Evolutionary conservation across 225 moss, liverwort and hornwort species (phyloP).

Genomic region (Physcomitrium patens): DNA sequence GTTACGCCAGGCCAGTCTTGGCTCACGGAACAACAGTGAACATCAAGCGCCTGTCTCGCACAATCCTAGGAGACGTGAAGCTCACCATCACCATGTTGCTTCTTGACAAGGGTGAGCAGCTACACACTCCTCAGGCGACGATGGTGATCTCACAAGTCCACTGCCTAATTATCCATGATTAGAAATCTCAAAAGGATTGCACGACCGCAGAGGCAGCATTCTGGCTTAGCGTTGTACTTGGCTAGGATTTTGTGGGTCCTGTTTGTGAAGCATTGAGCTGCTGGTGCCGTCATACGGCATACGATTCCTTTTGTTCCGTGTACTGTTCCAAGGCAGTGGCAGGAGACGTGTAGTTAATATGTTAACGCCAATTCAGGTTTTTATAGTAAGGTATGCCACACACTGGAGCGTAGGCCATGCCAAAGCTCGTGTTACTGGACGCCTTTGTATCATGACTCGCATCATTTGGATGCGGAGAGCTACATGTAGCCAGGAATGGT

Average conservation of each 20-base stretch:
- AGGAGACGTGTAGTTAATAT: background rate
- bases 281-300: background rate
- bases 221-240: background rate
- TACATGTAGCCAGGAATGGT: constrained; percentile 30
- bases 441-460: constrained; percentile 40
- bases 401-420: constrained; percentile 19
- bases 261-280: background rate
- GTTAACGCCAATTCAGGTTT: constrained; percentile 13
- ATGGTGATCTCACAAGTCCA: background rate
- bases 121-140: background rate
- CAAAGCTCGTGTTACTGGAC: constrained; percentile 8
- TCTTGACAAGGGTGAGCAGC: constrained; percentile 4
- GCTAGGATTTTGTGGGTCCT: background rate
- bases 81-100: background rate
- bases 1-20: constrained; percentile 78
- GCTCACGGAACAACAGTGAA: constrained; percentile 65
- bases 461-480: constrained; percentile 31
- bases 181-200: background rate
- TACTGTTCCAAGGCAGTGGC: background rate
- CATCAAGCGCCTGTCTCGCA: constrained; percentile 31
- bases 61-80: constrained; percentile 25
- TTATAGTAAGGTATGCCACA: constrained; percentile 23
- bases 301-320: background rate
- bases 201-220: constrained; percentile 7
- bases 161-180: constrained; percentile 14